Conservation (phyloP, 2,329 filamentous ascomycete genomes). For the Aureobasidium zeae region DNA sequence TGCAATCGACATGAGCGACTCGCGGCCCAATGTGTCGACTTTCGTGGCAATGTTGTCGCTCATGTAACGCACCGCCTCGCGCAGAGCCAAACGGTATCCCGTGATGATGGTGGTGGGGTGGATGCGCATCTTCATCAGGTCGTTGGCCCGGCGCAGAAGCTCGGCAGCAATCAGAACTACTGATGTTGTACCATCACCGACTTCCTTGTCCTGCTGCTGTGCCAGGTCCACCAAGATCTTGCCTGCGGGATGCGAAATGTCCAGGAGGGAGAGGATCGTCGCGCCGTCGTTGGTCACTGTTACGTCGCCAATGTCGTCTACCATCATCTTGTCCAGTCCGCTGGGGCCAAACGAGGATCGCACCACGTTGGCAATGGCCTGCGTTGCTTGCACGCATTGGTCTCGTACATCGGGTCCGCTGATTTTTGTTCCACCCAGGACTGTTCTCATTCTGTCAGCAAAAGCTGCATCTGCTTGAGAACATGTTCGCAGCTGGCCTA, state of each 20-base stretch:
- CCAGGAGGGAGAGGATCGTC: slow-evolving; percentile 87
- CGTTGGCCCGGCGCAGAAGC: slow-evolving; percentile 85
- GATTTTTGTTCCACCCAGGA: slow-evolving; percentile 95
- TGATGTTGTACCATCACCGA: slow-evolving; percentile 95
- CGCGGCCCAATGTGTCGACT: slow-evolving; percentile 81
- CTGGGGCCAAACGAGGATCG: slow-evolving; percentile 98
- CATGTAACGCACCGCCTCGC: slow-evolving; percentile 98
- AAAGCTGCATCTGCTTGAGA: neutral
- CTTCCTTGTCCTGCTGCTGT: slow-evolving; percentile 98
- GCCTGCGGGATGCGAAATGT: slow-evolving; percentile 94
- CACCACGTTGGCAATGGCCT: slow-evolving; percentile 96
- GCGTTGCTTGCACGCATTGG: slow-evolving; percentile 92
- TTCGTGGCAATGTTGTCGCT: slow-evolving; percentile 96
- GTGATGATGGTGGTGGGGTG: slow-evolving; percentile 99
- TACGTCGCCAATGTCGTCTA: slow-evolving; percentile 98
- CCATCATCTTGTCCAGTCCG: slow-evolving; percentile 99
- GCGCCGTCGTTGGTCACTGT: slow-evolving; percentile 98
- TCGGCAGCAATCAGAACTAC: slow-evolving; percentile 96
- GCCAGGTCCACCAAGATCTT: slow-evolving; percentile 97
- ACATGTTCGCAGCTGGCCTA: slow-evolving; percentile 18
- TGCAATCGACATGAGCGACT: slow-evolving; percentile 87
- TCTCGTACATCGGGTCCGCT: slow-evolving; percentile 93
- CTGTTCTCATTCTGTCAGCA: slow-evolving; percentile 32
- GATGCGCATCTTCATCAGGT: slow-evolving; percentile 99
- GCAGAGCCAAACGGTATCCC: slow-evolving; percentile 86